Evolutionary conservation across 257 asterid species (phyloP).

Genomic region (Buddleja alternifolia): DNA sequence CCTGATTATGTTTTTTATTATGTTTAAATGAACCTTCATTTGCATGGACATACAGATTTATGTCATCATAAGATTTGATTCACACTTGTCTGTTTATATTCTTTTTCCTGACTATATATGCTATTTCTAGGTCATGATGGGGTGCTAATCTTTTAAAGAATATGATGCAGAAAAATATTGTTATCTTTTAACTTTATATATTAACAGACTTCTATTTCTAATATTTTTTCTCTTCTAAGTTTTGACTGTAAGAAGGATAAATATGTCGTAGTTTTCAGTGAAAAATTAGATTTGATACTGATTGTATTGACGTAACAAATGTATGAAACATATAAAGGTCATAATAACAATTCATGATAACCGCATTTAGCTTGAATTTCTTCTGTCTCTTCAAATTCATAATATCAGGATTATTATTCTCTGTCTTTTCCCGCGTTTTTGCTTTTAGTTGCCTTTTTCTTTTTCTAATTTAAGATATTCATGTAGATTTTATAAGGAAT

Average conservation of each 20-base stretch:
- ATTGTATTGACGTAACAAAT: not conserved
- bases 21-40: not conserved
- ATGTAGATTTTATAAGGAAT: constrained; percentile 65
- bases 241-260: no score
- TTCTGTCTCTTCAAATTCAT: no score
- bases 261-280: not conserved
- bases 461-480: not conserved
- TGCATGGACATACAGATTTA: constrained; percentile 12
- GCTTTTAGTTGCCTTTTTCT: not conserved
- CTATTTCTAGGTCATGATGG: not conserved
- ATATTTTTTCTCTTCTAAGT: no score
- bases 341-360: not conserved
- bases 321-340: not conserved
- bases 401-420: constrained; percentile 19
- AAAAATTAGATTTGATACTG: constrained; percentile 2
- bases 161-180: constrained; percentile 2
- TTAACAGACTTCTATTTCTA: not conserved
- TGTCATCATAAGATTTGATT: not conserved
- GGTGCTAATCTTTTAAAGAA: not conserved
- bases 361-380: not conserved
- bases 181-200: not conserved
- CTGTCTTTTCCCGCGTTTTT: not conserved
- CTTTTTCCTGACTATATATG: not conserved
- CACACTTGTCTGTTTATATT: not conserved
- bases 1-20: constrained; percentile 16